Base-by-base conservation (phyloP, 148 eudicot species). In the Fagopyrum homotropicum region DNA sequence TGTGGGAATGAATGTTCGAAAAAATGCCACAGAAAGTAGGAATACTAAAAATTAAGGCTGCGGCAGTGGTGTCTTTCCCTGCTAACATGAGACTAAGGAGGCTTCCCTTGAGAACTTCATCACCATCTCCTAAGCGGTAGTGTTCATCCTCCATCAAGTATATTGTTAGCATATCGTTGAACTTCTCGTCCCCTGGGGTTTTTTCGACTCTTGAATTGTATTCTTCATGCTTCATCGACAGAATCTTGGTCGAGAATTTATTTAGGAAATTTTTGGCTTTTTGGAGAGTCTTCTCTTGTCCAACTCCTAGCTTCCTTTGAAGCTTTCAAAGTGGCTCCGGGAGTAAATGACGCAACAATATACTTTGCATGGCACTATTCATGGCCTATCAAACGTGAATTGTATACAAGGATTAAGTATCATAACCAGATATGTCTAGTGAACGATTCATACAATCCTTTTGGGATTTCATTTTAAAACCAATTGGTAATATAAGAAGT, bases 251-350 rank as follows among this genome's bases (percentile, higher is more conserved):
- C 22, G 74, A 30, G 1, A 75, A 50, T 1, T 43, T 26, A 7
- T 81, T 60, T 0, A 81, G 47, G 35, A 19, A 30, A 8, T 59
- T 50, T 60, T 50, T 26, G 1, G 83, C 81, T 51, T 83, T 8
- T 1, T 17, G 7, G 8, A 83, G 74, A 29, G 69, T 55, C 79
- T 54, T 83, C 63, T 83, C 85, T 7, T 68, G 73, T 0, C 85
- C 85, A 29, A 83, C 30, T 59, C 54, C 60, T 16, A 80, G 77
- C 72, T 72, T 48, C 19, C 44, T 64, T 49, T 80, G 83, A 57
- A 83, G 55, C 83, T 78, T 80, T 83, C 83, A 83, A 54, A 77
- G 3, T n/a, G 74, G 19, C 66, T 80, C 77, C 0, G 85, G 85
- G 60, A 80, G 12, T 0, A 83, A 5, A 50, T 83, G 83, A 61